Evolutionary conservation across 139 green algal genomes (phyloP).

Genomic region (Chlorella sp.): DNA sequence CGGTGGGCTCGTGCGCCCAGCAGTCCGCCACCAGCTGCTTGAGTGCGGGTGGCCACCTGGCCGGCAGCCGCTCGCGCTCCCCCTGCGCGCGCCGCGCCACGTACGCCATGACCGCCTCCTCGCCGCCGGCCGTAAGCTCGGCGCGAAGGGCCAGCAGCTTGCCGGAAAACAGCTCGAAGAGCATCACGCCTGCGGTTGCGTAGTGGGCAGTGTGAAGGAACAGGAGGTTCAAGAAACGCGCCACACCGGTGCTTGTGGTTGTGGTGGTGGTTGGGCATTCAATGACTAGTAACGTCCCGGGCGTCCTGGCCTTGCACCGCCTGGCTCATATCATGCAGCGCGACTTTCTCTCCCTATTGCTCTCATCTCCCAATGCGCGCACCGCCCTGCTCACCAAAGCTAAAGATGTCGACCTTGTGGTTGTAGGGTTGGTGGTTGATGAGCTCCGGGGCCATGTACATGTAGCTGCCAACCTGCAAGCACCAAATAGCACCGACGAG

Average conservation of each 20-base stretch:
- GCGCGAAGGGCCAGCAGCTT: constrained; percentile 34
- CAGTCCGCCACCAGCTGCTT: not conserved
- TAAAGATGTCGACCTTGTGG: constrained; percentile 41
- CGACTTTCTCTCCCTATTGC: not conserved
- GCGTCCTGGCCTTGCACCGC: not conserved
- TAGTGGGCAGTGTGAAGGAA: not conserved
- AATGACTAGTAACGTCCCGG: not conserved
- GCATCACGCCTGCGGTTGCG: constrained; percentile 58
- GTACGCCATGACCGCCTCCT: not conserved
- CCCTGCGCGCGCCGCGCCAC: not conserved
- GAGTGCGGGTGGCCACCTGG: not conserved
- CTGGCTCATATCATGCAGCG: not conserved
- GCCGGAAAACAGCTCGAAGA: constrained; percentile 68
- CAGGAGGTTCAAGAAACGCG: constrained; percentile 72
- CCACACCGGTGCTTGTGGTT: constrained; percentile 2
- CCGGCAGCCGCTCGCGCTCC: not conserved
- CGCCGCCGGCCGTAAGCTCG: constrained; percentile 12
- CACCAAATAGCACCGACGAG: no score
- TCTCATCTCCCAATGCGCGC: not conserved
- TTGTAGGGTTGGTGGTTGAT: constrained; percentile 47
- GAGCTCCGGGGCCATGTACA: constrained; percentile 72
- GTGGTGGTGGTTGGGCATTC: not conserved
- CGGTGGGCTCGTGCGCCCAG: not conserved
- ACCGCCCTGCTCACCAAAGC: constrained; percentile 4
- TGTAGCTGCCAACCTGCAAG: constrained; percentile 39